Percentiles rank a stretch among this genome's conserved stretches.
These are phyloP conservation scores for Ogataea corticis DNA, from an alignment of 805 yeast species.

Conservation along the genomic window DNA sequence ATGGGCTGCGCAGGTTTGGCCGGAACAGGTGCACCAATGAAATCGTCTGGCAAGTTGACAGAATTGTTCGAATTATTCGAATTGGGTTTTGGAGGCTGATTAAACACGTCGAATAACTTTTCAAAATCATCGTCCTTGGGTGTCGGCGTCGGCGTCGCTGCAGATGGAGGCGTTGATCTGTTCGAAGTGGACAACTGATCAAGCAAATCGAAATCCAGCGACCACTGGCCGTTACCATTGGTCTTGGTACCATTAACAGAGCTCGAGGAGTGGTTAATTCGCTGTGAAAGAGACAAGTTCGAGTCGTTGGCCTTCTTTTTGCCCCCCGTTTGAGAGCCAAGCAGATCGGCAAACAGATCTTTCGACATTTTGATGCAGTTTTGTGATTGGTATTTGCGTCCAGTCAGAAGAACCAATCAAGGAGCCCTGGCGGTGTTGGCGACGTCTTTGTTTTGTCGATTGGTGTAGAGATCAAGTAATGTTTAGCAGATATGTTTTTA, in stretches of 20 bases:
- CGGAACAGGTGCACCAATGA: background rate
- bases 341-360: slow-evolving; percentile 47
- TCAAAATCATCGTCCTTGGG: slow-evolving; percentile 17
- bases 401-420: background rate
- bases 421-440: background rate
- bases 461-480: too few relatives aligned
- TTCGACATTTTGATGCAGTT: slow-evolving; percentile 20
- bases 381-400: too few relatives aligned
- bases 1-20: background rate
- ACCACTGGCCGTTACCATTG: slow-evolving; percentile 27
- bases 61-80: background rate
- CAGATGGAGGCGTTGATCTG: slow-evolving; percentile 6
- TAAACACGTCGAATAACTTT: slow-evolving; percentile 23
- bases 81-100: slow-evolving; percentile 9
- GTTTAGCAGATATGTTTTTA: too few relatives aligned
- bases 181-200: slow-evolving; percentile 22
- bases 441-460: too few relatives aligned
- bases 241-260: slow-evolving; percentile 9
- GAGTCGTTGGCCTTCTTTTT: slow-evolving; percentile 28
- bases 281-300: slow-evolving; percentile 36
- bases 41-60: slow-evolving; percentile 3
- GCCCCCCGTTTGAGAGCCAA: slow-evolving; percentile 30
- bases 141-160: background rate
- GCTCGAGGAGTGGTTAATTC: slow-evolving; percentile 27
- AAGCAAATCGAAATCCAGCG: slow-evolving; percentile 39